Evolutionary conservation across 306 rosid species (phyloP), one percentile per base, ranked within the genome.

Genomic region (Casuarina cunninghamiana): DNA sequence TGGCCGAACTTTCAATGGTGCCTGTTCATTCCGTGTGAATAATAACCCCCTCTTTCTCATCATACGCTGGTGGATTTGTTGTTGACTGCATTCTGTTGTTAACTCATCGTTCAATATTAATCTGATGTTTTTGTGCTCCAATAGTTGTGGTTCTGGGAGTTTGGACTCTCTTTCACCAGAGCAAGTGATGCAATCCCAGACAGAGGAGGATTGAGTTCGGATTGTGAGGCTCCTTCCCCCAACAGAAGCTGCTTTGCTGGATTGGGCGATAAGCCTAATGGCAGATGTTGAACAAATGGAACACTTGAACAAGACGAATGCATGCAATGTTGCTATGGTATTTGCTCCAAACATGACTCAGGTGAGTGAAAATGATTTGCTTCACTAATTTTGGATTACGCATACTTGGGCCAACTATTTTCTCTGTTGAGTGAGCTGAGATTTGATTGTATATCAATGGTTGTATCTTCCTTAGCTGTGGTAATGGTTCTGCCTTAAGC

Each of bases 141-240:
- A 78, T 75, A 93, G 99, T 97, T 97, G 71, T 95, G 99, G 97
- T 95, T 95, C 76, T 88, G 97, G 77, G 97, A 93, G 84, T 75
- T 86, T 95, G 82, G 99, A 95, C 85, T 90, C 97, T 78, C 93
- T 93, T 79, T 82, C 94, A 0, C 96, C 96, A 2, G 99, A 95
- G 92, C 93, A 91, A 87, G 97, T 93, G 82, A 93, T 95, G 96
- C 93, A 93, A 79, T 87, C 97, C 55, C 97, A 95, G 77, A 53
- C 97, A 13, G 97, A 95, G 74, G 97, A 93, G 78, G 97, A 95
- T 80, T 93, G 97, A 85, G 84, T 90, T 70, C 86, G 86, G 65
- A 96, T 93, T 53, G 94, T 91, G 75, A 78, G 90, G 74, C 86
- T 91, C 75, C 96, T 95, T 54, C 99, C 99, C 66, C 90, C 87